Percentiles rank a stretch among this genome's conserved stretches.
phyloP scores from a whole-genome alignment of 2,329 filamentous ascomycete genomes.

The Incumbomyces delicatus region DNA sequence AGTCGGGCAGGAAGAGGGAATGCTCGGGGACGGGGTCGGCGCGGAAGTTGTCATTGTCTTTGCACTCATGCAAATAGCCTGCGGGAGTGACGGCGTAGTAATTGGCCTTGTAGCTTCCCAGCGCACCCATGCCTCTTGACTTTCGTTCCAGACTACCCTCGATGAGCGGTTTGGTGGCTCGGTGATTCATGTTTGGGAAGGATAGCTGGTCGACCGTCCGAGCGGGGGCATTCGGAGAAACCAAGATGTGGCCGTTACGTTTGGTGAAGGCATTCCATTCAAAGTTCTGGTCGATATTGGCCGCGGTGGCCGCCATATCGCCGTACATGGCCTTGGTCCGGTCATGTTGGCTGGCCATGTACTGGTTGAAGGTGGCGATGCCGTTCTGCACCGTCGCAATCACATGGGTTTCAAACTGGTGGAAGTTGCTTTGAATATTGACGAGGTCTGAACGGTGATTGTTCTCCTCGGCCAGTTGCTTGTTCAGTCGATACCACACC shows the following conservation, averaged over 20 bases:
- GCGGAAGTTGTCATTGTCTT: constrained; percentile 68
- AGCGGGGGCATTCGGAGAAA: constrained; percentile 65
- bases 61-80: constrained; percentile 91
- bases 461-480: constrained; percentile 91
- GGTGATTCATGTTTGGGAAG: constrained; percentile 85
- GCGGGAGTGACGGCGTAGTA: constrained; percentile 88
- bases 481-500: constrained; percentile 73
- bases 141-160: constrained; percentile 86
- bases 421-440: constrained; percentile 81
- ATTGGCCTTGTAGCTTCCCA: constrained; percentile 63
- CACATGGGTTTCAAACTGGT: constrained; percentile 77
- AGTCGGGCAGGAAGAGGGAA: constrained; percentile 86
- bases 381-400: constrained; percentile 72
- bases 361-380: constrained; percentile 72
- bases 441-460: constrained; percentile 82
- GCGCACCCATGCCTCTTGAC: constrained; percentile 69
- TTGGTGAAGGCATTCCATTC: constrained; percentile 82
- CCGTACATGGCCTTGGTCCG: constrained; percentile 70
- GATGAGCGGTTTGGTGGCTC: constrained; percentile 68
- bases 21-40: constrained; percentile 74
- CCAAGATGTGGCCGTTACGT: constrained; percentile 61
- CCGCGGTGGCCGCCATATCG: constrained; percentile 68
- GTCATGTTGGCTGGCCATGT: constrained; percentile 70
- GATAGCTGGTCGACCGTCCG: constrained; percentile 62
- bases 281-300: constrained; percentile 71